These are phyloP conservation scores for Arabidopsis arenosa DNA, from an alignment of 345 rosid species.

Conservation along the genomic window DNA sequence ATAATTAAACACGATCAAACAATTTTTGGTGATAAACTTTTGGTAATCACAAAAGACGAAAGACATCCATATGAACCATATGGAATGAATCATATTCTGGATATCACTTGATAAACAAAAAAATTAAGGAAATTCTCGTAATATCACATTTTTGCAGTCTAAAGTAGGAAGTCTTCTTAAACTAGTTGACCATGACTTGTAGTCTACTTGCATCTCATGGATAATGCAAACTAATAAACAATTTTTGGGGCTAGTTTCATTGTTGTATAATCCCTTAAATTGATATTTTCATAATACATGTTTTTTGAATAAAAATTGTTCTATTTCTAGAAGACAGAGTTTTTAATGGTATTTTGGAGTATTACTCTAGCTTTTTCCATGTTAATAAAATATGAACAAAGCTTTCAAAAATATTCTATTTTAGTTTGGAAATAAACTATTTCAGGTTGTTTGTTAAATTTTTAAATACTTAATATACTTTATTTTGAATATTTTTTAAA, in stretches of 20 bases:
- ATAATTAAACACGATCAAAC: background rate
- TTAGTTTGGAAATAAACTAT: background rate
- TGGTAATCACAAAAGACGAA: background rate
- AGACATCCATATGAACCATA: constrained; percentile 8
- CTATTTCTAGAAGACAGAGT: too few species aligned
- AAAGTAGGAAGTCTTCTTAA: background rate
- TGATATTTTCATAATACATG: background rate
- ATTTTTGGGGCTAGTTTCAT: background rate
- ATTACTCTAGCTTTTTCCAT: background rate
- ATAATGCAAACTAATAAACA: too few species aligned
- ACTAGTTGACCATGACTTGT: background rate
- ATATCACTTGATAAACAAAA: background rate
- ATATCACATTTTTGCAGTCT: background rate
- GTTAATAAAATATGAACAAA: background rate
- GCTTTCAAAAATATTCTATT: background rate
- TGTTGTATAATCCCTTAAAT: background rate
- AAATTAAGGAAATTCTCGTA: background rate
- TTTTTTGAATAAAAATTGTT: too few species aligned
- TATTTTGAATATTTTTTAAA: background rate
- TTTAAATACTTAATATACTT: background rate
- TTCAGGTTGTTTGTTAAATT: background rate
- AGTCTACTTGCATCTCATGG: background rate
- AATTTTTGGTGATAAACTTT: background rate
- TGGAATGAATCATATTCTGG: background rate
- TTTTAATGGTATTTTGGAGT: background rate